Evolutionary conservation across 768 basidiomycete genomes (phyloP), one percentile per base, ranked within the genome.

Genomic region (Holtermanniella nyarrowii): DNA sequence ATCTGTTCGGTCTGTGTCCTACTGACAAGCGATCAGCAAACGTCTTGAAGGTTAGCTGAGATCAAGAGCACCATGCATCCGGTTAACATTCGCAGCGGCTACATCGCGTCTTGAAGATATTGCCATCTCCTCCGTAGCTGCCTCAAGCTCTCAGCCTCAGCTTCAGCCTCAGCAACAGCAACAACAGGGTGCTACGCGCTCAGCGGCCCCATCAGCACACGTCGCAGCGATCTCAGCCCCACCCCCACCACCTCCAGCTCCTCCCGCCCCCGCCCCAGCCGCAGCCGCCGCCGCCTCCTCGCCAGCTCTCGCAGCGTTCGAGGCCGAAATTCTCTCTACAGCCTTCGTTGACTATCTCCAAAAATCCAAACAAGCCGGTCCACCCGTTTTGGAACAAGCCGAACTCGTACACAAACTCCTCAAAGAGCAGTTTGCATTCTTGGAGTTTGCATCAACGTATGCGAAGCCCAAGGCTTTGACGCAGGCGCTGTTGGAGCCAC

Each of bases 71-170:
- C 26, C 16, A 12, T 11, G 4, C 13, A 26, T 31, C 31, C 26
- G 22, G 11, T 47, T 54, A 37, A 48, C 31, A 43, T 18, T 89
- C 46, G 86, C 91, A 77, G 95, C 95, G 22, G 87, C 89, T 7
- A 90, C 88, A 4, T 87, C 86, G 42, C 81, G 95, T 26, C 80
- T 99, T 27, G 95, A 99, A 72, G 95, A 99, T 66, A 76, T 89
- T 54, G 84, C 84, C 31, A 76, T 78, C 39, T 75, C 79, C 14
- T 61, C 64, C 60, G 72, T 66, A 13, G 60, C 62, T 45, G 53
- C 56, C 45, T 41, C 65, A 18, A 57, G 58, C 13, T 48, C 55
- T 31, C 63, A 58, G 52, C 58, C 50, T 43, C 50, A 58, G 61
- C 58, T 41, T 60, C 62, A 26, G 65, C 61, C 20, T 48, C 57